Evolutionary conservation across 495 filamentous ascomycete genomes (phyloP).

Genomic region (Friedmanniomyces simplex): DNA sequence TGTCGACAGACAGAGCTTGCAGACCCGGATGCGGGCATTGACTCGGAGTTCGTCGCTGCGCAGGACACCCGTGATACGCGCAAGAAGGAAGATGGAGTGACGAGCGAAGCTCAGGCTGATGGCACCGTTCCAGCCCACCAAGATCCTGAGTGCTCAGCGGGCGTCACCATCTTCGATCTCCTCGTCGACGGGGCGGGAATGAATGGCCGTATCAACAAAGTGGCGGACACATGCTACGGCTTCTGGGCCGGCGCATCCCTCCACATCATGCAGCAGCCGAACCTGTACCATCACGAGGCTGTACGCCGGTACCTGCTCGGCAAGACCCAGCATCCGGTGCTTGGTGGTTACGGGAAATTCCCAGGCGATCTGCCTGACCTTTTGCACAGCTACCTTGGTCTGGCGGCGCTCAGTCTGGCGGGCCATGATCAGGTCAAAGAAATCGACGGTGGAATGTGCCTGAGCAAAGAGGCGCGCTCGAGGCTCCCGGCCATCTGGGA

Average conservation of each 20-base stretch:
- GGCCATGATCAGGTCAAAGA: constrained; percentile 23
- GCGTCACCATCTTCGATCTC: not conserved
- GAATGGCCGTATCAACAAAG: constrained; percentile 70
- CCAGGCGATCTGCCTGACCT: constrained; percentile 78
- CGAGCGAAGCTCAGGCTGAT: not conserved
- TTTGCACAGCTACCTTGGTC: constrained; percentile 80
- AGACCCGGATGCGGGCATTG: constrained; percentile 9
- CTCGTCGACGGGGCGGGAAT: constrained; percentile 10
- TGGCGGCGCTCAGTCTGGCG: constrained; percentile 53
- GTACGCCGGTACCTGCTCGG: constrained; percentile 70
- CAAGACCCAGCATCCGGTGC: constrained; percentile 76
- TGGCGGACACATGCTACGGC: constrained; percentile 84
- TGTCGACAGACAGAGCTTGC: constrained; percentile 8
- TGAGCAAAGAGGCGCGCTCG: constrained; percentile 15
- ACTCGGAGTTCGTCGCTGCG: constrained; percentile 3
- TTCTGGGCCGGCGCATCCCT: constrained; percentile 80
- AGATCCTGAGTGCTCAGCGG: not conserved
- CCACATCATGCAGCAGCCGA: constrained; percentile 54
- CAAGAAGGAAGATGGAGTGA: not conserved
- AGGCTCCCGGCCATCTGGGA: constrained; percentile 12
- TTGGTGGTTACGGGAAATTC: constrained; percentile 77
- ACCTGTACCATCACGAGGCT: constrained; percentile 48
- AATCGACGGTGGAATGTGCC: constrained; percentile 17
- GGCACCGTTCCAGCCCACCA: not conserved
- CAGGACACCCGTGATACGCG: not conserved